A percentile compares a stretch with the other conserved stretches of the same genome.
Evolutionary conservation across 306 rosid species (phyloP).

Genomic region (Oxytropis ochrocephala): DNA sequence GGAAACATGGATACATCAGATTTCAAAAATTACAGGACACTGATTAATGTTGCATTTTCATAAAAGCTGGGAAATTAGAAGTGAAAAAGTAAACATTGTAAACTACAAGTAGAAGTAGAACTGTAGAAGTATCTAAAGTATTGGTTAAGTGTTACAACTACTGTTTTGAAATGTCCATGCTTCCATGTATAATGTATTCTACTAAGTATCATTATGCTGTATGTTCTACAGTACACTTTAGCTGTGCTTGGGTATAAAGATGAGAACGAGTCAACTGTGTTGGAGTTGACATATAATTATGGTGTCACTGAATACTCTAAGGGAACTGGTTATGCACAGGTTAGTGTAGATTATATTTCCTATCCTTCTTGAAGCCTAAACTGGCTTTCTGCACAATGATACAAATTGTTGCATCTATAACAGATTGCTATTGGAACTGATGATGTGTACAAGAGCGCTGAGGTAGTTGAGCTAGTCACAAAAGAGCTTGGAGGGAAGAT

Average conservation of each 20-base stretch:
- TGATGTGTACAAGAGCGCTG: slow-evolving; percentile 88
- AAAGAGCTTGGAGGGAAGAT: slow-evolving; percentile 95
- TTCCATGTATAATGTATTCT: background rate
- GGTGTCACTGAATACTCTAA: slow-evolving; percentile 78
- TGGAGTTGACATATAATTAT: slow-evolving; percentile 88
- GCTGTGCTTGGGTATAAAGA: slow-evolving; percentile 73
- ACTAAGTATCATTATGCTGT: background rate
- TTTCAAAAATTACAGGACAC: background rate
- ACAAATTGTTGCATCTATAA: slow-evolving; percentile 4
- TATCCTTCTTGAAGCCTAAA: background rate
- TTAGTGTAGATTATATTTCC: slow-evolving; percentile 13
- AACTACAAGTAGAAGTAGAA: too few relatives aligned
- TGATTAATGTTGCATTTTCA: background rate
- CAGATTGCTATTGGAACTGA: slow-evolving; percentile 90
- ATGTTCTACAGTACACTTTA: slow-evolving; percentile 53
- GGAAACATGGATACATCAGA: background rate
- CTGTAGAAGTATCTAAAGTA: background rate
- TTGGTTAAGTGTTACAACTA: background rate
- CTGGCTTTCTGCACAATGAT: slow-evolving; percentile 10
- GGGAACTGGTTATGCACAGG: slow-evolving; percentile 95
- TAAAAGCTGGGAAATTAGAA: too few relatives aligned
- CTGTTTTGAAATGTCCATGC: background rate
- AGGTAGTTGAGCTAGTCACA: slow-evolving; percentile 48
- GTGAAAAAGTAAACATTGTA: background rate
- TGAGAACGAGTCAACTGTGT: slow-evolving; percentile 69